phyloP scores from a whole-genome alignment of 768 basidiomycete species.

The Tubosaeta sp. region DNA sequence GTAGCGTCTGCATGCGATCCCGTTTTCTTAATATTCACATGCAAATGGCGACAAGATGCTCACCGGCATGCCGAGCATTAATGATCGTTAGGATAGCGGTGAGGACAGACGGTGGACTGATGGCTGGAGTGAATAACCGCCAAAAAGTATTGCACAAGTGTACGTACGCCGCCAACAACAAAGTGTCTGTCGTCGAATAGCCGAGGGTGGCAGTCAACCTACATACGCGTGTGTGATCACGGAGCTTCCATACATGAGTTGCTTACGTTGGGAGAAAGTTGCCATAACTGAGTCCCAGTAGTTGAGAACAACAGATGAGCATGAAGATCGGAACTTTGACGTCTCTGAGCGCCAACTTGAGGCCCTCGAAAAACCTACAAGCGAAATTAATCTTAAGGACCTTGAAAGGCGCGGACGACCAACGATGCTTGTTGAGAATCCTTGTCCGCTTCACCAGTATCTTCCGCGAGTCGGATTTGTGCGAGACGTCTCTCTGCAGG shows the following conservation, averaged over 20 bases:
- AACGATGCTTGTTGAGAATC: conserved; percentile 56
- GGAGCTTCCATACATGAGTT: neutral
- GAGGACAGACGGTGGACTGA: conserved; percentile 60
- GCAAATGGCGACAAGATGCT: neutral
- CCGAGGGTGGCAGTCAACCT: conserved; percentile 60
- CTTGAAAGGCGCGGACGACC: neutral
- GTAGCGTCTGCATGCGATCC: conserved; percentile 24
- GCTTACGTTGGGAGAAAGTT: conserved; percentile 55
- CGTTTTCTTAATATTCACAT: neutral
- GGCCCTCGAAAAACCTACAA: conserved; percentile 15
- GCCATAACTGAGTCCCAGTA: conserved; percentile 56
- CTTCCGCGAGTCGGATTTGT: conserved; percentile 62
- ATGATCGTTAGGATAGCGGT: conserved; percentile 45
- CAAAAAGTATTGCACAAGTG: neutral
- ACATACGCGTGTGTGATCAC: neutral
- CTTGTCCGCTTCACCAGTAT: conserved; percentile 62
- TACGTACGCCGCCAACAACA: conserved; percentile 56
- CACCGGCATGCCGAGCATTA: conserved; percentile 56
- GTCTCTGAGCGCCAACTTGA: conserved; percentile 54
- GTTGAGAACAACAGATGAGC: conserved; percentile 48
- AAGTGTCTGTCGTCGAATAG: conserved; percentile 53
- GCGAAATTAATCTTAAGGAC: neutral
- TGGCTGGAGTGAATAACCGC: neutral
- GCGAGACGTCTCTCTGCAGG: conserved; percentile 49
- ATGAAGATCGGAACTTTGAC: conserved; percentile 51